Evolutionary conservation across 495 filamentous ascomycete species (phyloP).

Genomic region (Penicillium cataractarum): DNA sequence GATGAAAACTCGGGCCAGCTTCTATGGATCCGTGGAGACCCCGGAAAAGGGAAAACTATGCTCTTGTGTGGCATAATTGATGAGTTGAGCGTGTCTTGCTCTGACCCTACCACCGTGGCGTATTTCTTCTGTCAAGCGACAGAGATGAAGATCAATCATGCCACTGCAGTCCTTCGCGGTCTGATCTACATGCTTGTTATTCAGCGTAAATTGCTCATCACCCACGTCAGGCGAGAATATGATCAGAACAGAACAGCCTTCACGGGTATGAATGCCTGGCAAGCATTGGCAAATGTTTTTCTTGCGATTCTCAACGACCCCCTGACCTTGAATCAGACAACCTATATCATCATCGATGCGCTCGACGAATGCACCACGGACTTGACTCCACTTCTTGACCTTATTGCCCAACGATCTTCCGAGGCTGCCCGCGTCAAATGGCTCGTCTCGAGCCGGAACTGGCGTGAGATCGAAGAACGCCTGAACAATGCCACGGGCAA

Average conservation of each 20-base stretch:
- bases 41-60: slow-evolving; percentile 44
- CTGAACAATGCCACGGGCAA: background rate
- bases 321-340: background rate
- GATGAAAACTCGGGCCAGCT: slow-evolving; percentile 2
- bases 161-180: background rate
- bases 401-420: slow-evolving; percentile 29
- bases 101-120: background rate
- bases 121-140: background rate
- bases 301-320: background rate
- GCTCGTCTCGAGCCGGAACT: slow-evolving; percentile 38
- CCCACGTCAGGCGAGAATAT: too few species aligned
- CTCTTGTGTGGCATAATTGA: slow-evolving; percentile 47
- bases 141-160: background rate
- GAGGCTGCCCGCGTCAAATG: slow-evolving; percentile 29
- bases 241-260: too few species aligned
- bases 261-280: background rate
- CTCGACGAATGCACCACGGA: slow-evolving; percentile 51
- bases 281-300: background rate
- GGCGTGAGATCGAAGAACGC: slow-evolving; percentile 21
- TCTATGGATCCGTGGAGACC: slow-evolving; percentile 35
- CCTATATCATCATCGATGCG: slow-evolving; percentile 51
- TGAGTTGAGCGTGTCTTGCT: slow-evolving; percentile 12
- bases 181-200: too few species aligned
- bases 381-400: slow-evolving; percentile 32
- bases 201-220: too few species aligned